Evolutionary conservation across 495 filamentous ascomycete genomes (phyloP).

Genomic region (Xylaria grammica): DNA sequence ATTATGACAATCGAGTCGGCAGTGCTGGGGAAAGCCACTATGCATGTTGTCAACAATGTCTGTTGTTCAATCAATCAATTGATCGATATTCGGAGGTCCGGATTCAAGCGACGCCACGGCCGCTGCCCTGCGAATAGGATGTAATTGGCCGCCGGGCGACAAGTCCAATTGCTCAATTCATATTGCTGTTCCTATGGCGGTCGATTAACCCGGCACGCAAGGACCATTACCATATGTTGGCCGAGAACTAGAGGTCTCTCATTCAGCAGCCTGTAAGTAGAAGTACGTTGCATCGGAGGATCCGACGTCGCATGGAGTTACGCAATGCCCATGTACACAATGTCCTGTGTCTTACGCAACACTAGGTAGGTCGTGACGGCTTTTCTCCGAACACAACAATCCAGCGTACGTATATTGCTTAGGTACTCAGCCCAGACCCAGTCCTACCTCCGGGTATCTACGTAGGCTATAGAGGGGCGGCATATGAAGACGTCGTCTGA

Average conservation of each 20-base stretch:
- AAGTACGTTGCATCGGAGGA: constrained; percentile 4
- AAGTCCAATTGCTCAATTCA: constrained; percentile 10
- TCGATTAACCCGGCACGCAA: background rate
- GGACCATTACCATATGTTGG: background rate
- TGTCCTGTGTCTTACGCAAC: constrained; percentile 11
- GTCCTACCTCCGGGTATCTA: background rate
- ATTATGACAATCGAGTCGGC: background rate
- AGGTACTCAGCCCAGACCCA: no score
- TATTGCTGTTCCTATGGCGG: background rate
- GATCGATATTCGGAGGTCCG: constrained; percentile 13
- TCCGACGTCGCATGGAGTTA: constrained; percentile 12
- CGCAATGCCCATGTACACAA: background rate
- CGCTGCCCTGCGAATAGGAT: background rate
- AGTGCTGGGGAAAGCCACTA: constrained; percentile 1
- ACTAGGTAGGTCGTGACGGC: background rate
- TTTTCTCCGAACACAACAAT: background rate
- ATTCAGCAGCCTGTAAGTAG: constrained; percentile 2
- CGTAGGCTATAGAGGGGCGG: background rate
- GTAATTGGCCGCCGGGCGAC: background rate
- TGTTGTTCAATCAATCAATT: background rate
- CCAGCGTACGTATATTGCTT: no score
- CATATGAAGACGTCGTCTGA: constrained; percentile 5
- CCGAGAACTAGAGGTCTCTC: background rate
- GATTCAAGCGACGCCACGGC: constrained; percentile 8
- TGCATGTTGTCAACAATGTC: background rate